A percentile compares a stretch with the other conserved stretches of the same genome.
Conservation (phyloP, 2,329 filamentous ascomycete genomes). For the Ophiostoma sp. region DNA sequence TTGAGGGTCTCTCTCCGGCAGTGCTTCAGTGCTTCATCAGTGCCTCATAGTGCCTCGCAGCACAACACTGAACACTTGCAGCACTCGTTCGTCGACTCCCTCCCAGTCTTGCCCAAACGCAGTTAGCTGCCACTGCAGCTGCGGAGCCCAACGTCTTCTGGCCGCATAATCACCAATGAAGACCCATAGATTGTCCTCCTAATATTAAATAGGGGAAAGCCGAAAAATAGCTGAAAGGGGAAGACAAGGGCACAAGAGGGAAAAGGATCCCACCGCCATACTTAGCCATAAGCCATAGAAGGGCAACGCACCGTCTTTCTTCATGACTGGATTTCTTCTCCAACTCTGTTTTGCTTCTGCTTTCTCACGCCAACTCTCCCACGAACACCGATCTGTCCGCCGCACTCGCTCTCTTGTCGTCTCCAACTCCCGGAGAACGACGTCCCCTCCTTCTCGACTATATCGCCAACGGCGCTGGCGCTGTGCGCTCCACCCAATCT, state of each 20-base stretch:
- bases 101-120: constrained; percentile 22
- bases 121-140: constrained; percentile 26
- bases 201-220: constrained; percentile 26
- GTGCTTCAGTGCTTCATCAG: neutral
- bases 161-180: constrained; percentile 25
- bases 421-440: constrained; percentile 39
- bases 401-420: constrained; percentile 41
- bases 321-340: constrained; percentile 47
- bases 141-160: constrained; percentile 24
- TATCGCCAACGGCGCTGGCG: constrained; percentile 35
- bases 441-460: constrained; percentile 31
- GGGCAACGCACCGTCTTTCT: constrained; percentile 28
- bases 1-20: neutral
- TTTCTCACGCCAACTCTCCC: constrained; percentile 42
- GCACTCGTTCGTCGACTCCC: neutral
- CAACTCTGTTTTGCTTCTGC: constrained; percentile 45
- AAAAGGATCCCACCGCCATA: constrained; percentile 16
- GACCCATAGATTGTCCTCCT: constrained; percentile 22
- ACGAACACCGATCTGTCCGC: constrained; percentile 42
- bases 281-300: neutral
- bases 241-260: constrained; percentile 10
- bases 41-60: neutral
- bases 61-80: no score
- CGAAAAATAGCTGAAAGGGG: constrained; percentile 20
- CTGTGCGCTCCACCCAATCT: constrained; percentile 37